Evolutionary conservation across 2,329 filamentous ascomycete species (phyloP).

Genomic region (Verticillium tricorpus): DNA sequence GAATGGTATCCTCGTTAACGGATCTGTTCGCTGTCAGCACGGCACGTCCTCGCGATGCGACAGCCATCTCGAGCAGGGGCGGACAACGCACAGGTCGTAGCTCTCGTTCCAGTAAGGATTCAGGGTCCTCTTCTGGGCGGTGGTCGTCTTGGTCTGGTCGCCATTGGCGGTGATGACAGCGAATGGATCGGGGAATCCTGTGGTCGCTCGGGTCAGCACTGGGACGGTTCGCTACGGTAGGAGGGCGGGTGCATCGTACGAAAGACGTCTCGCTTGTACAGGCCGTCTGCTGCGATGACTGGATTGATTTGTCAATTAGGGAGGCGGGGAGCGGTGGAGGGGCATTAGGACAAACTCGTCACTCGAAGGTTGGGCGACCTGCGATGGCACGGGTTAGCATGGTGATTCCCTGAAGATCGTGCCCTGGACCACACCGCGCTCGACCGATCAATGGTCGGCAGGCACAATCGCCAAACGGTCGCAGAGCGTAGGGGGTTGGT

Average conservation of each 20-base stretch:
- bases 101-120: conserved; percentile 99
- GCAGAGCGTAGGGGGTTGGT: not conserved
- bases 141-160: conserved; percentile 97
- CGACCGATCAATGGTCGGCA: not conserved
- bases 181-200: conserved; percentile 96
- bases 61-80: not conserved
- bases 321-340: not conserved
- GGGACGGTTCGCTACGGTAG: not conserved
- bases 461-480: not conserved
- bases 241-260: conserved; percentile 54
- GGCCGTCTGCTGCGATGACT: conserved; percentile 98
- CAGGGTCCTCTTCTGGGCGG: conserved; percentile 92
- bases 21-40: conserved; percentile 48
- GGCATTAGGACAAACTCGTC: conserved; percentile 65
- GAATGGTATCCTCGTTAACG: conserved; percentile 90
- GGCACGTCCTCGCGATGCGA: not conserved
- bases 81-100: conserved; percentile 81
- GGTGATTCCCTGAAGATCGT: not conserved
- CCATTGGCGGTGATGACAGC: conserved; percentile 95
- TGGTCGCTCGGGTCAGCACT: conserved; percentile 10
- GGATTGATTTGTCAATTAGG: conserved; percentile 15
- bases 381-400: not conserved
- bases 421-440: not conserved
- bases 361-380: conserved; percentile 79
- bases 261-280: conserved; percentile 99